Conservation (phyloP, 768 basidiomycete genomes). For the Tubosaeta brunneosetosa region DNA sequence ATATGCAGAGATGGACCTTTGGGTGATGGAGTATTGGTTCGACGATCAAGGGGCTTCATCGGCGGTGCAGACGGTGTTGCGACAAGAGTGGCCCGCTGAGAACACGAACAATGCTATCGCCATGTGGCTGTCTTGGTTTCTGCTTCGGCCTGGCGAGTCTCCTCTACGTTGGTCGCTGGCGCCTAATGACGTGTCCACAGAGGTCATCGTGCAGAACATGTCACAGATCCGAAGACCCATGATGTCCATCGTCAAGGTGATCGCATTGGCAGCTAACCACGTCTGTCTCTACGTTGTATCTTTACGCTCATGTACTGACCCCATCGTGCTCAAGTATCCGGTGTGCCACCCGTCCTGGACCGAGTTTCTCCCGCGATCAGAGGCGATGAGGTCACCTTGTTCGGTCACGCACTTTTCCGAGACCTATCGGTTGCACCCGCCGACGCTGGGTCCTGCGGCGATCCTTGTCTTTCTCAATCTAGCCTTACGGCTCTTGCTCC, state of each 20-base stretch:
- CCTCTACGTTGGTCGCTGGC: not conserved
- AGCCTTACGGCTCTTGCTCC: conserved; percentile 24
- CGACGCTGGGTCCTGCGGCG: conserved; percentile 64
- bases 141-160: conserved; percentile 55
- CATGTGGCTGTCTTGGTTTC: conserved; percentile 79
- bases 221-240: conserved; percentile 39
- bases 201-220: conserved; percentile 41
- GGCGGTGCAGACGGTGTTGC: conserved; percentile 38
- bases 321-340: conserved; percentile 47
- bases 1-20: conserved; percentile 56
- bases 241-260: conserved; percentile 49
- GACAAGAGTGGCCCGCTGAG: conserved; percentile 54
- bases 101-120: conserved; percentile 52
- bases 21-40: conserved; percentile 69
- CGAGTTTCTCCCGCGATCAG: conserved; percentile 42
- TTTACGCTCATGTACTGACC: conserved; percentile 2
- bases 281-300: conserved; percentile 34
- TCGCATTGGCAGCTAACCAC: conserved; percentile 64
- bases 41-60: conserved; percentile 52
- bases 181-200: conserved; percentile 30
- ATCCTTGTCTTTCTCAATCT: conserved; percentile 67
- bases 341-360: conserved; percentile 56
- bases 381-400: conserved; percentile 13
- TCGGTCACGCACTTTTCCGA: conserved; percentile 42
- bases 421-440: conserved; percentile 44